These are phyloP conservation scores for Rickenella mellea DNA, from an alignment of 768 basidiomycete genomes.

Conservation along the genomic window DNA sequence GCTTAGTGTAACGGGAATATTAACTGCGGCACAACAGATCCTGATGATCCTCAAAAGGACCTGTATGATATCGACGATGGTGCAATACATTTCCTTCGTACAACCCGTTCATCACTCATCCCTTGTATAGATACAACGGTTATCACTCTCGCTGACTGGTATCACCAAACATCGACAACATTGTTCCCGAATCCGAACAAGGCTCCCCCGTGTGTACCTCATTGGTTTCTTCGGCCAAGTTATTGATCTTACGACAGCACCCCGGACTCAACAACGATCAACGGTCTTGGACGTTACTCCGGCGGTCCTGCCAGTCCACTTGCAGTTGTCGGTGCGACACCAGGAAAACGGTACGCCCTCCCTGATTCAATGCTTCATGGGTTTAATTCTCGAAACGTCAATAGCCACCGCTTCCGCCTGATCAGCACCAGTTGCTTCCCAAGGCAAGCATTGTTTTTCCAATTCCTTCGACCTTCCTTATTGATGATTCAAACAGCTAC, in stretches of 20 bases:
- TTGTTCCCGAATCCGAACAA: conserved; percentile 7
- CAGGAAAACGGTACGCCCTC: conserved; percentile 24
- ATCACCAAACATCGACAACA: conserved; percentile 9
- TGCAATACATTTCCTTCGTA: conserved; percentile 8
- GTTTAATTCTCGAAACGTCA: neutral
- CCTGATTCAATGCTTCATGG: neutral
- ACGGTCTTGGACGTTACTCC: conserved; percentile 31
- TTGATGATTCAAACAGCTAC: conserved; percentile 13
- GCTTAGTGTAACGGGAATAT: neutral
- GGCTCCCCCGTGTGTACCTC: neutral
- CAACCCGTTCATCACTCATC: neutral
- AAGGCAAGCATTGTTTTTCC: neutral
- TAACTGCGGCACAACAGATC: conserved; percentile 15
- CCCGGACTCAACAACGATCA: conserved; percentile 32
- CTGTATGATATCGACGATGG: conserved; percentile 28
- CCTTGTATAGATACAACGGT: conserved; percentile 26
- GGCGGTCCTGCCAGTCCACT: conserved; percentile 24
- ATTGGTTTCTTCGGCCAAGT: neutral
- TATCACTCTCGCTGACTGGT: conserved; percentile 38
- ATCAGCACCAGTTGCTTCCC: conserved; percentile 35
- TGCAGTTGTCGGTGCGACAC: conserved; percentile 27
- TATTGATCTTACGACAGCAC: conserved; percentile 9
- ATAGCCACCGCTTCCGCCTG: conserved; percentile 34
- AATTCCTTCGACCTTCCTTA: neutral
- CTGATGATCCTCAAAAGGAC: conserved; percentile 23